Evolutionary conservation across 768 basidiomycete species (phyloP).

Genomic region (Rhizopogon vesiculosus): DNA sequence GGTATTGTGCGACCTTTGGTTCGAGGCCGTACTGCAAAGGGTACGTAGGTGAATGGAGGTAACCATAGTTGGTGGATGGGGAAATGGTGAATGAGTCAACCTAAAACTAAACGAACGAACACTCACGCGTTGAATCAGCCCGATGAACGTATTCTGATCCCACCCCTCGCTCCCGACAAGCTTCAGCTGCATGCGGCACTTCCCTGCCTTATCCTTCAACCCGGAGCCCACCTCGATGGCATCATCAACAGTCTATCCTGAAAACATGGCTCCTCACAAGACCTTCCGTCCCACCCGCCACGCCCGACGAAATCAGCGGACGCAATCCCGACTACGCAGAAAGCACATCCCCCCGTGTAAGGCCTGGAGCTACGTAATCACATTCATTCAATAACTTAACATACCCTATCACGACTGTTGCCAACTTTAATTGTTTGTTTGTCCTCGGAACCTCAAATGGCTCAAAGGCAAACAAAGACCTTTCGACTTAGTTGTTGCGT

Average conservation of each 20-base stretch:
- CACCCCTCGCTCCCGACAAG: constrained; percentile 92
- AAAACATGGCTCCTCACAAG: constrained; percentile 94
- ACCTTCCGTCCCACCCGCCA: constrained; percentile 75
- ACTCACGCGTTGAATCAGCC: constrained; percentile 83
- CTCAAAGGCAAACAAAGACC: too few species aligned
- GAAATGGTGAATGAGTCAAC: background rate
- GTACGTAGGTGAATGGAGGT: background rate
- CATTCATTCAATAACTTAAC: too few species aligned
- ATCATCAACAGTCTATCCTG: constrained; percentile 77
- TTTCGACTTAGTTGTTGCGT: too few species aligned
- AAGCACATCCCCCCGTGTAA: constrained; percentile 90
- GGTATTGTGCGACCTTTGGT: constrained; percentile 87
- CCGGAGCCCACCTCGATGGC: constrained; percentile 72
- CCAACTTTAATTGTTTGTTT: too few species aligned
- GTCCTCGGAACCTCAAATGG: too few species aligned
- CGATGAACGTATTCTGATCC: constrained; percentile 96
- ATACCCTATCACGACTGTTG: too few species aligned
- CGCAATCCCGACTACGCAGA: constrained; percentile 93
- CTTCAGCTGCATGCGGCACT: constrained; percentile 79
- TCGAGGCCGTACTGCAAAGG: constrained; percentile 73
- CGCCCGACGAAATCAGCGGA: constrained; percentile 86
- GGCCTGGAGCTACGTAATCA: too few species aligned
- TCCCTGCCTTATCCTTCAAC: constrained; percentile 49
- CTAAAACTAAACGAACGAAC: background rate
- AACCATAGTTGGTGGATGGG: background rate